phyloP scores from a whole-genome alignment of 371 early-diverging fungal genomes.

The Lichtheimia ramosa region DNA sequence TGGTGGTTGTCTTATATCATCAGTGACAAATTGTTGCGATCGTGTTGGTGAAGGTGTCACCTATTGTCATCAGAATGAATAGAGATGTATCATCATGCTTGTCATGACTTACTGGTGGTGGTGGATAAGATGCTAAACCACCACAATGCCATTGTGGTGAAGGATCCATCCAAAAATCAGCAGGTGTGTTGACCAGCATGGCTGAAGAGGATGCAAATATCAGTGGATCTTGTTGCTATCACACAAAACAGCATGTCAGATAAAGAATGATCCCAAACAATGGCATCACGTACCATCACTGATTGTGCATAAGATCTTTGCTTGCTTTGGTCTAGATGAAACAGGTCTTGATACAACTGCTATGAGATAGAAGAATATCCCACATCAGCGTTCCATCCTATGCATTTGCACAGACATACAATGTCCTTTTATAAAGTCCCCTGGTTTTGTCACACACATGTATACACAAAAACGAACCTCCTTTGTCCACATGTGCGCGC shows the following conservation, averaged over 20 bases:
- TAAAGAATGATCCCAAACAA: not conserved
- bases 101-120: not conserved
- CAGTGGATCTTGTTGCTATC: not conserved
- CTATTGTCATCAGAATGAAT: not conserved
- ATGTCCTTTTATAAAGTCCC: not conserved
- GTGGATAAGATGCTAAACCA: not conserved
- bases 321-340: constrained; percentile 4
- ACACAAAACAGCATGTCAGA: not conserved
- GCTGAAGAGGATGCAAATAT: not conserved
- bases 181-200: no score
- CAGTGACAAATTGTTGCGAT: not conserved
- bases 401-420: not conserved
- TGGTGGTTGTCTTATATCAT: constrained; percentile 12
- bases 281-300: constrained; percentile 1
- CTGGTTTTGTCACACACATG: no score
- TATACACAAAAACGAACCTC: no score
- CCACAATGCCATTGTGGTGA: no score
- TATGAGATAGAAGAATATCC: not conserved
- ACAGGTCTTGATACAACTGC: constrained; percentile 8
- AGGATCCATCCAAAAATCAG: no score
- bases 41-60: constrained; percentile 16
- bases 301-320: constrained; percentile 5
- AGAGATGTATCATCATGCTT: no score
- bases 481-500: no score
- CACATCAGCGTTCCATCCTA: not conserved